Evolutionary conservation across 495 filamentous ascomycete species (phyloP).

Genomic region (Penicillium mononematosum): DNA sequence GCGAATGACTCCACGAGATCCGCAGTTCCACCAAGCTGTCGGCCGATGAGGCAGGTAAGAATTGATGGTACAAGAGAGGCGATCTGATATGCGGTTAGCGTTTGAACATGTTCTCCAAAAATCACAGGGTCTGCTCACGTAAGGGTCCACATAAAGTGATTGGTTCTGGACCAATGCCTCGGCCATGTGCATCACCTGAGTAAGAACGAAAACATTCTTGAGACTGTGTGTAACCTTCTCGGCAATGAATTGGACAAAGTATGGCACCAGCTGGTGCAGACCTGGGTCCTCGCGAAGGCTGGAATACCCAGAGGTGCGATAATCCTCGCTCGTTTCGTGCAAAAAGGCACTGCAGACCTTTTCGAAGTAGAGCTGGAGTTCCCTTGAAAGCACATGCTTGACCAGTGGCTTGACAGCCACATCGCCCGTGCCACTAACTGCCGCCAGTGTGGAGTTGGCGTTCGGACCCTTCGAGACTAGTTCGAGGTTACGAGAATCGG

Average conservation of each 20-base stretch:
- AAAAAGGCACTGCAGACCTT: conserved; percentile 83
- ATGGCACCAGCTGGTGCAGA: conserved; percentile 90
- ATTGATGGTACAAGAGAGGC: conserved; percentile 83
- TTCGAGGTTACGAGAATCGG: conserved; percentile 76
- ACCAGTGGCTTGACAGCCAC: conserved; percentile 82
- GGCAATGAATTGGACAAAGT: conserved; percentile 90
- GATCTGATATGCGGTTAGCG: conserved; percentile 38
- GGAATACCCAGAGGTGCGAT: conserved; percentile 80
- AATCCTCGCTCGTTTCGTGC: conserved; percentile 77
- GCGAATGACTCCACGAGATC: conserved; percentile 65
- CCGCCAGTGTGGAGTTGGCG: conserved; percentile 76
- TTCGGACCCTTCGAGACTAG: conserved; percentile 84
- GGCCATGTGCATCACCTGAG: conserved; percentile 86
- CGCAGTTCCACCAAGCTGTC: conserved; percentile 64
- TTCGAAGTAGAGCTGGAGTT: conserved; percentile 95
- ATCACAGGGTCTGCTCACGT: conserved; percentile 52
- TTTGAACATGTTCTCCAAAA: neutral
- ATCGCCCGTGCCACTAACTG: conserved; percentile 79
- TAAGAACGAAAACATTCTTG: conserved; percentile 80
- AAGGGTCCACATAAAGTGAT: conserved; percentile 82
- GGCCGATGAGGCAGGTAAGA: conserved; percentile 85
- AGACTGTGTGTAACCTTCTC: conserved; percentile 92
- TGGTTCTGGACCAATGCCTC: conserved; percentile 79
- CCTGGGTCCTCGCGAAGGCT: conserved; percentile 83
- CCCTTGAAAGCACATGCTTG: conserved; percentile 92